Conservation (phyloP, 2,329 filamentous ascomycete genomes). For the Sarocladiaceae sp. region DNA sequence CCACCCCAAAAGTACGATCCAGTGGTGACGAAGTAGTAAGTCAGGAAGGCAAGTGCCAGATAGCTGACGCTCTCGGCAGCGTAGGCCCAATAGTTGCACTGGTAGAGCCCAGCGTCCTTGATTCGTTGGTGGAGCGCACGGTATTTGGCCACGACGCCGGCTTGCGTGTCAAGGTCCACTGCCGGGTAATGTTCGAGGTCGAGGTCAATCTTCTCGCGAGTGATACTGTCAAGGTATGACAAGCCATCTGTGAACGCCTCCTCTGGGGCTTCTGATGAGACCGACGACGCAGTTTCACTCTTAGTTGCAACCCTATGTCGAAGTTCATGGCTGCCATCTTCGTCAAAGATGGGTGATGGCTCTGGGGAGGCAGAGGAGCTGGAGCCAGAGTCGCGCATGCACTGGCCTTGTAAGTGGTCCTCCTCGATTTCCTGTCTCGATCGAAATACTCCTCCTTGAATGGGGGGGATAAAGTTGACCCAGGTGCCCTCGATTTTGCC, state of each 20-base stretch:
- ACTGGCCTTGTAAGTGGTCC: slow-evolving; percentile 21
- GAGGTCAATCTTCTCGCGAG: slow-evolving; percentile 65
- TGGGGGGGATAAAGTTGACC: slow-evolving; percentile 84
- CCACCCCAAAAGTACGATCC: slow-evolving; percentile 66
- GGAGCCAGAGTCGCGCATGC: slow-evolving; percentile 20
- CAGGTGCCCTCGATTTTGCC: slow-evolving; percentile 75
- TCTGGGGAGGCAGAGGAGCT: slow-evolving; percentile 48
- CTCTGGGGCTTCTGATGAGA: slow-evolving; percentile 30
- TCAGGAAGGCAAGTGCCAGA: slow-evolving; percentile 51
- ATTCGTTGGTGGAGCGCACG: slow-evolving; percentile 69
- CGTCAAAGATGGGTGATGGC: slow-evolving; percentile 45
- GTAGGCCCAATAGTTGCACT: slow-evolving; percentile 80
- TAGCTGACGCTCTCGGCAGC: slow-evolving; percentile 70
- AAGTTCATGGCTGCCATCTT: slow-evolving; percentile 17
- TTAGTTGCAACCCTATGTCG: slow-evolving; percentile 21
- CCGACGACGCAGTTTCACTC: slow-evolving; percentile 13
- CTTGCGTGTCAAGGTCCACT: slow-evolving; percentile 67
- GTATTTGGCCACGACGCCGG: slow-evolving; percentile 72
- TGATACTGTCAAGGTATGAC: slow-evolving; percentile 66
- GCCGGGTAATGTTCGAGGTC: slow-evolving; percentile 78
- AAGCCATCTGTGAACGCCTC: slow-evolving; percentile 49
- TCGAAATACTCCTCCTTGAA: slow-evolving; percentile 74
- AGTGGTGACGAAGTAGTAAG: slow-evolving; percentile 53
- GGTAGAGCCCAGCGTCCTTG: slow-evolving; percentile 66
- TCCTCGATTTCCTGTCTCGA: slow-evolving; percentile 17